phyloP scores from a whole-genome alignment of 2,329 filamentous ascomycete genomes.

The Stemphylium beticola region DNA sequence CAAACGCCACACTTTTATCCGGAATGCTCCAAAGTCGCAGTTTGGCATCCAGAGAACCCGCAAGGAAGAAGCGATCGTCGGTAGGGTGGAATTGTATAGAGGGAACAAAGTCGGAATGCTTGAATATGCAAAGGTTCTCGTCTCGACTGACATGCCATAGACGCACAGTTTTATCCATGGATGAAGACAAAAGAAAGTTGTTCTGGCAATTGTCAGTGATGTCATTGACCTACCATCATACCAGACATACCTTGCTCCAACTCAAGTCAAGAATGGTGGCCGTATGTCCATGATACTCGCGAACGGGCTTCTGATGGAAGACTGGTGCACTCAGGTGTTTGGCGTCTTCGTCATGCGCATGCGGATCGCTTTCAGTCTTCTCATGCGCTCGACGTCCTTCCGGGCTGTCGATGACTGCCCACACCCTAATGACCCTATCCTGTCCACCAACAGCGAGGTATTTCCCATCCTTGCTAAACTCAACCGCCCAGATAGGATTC shows the following conservation, averaged over 20 bases:
- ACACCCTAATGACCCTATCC: conserved; percentile 83
- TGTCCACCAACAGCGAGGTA: conserved; percentile 93
- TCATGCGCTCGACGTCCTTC: conserved; percentile 80
- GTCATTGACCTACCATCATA: background rate
- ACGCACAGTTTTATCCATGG: conserved; percentile 96
- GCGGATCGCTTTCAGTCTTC: conserved; percentile 66
- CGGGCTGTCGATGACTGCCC: conserved; percentile 81
- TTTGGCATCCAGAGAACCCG: conserved; percentile 88
- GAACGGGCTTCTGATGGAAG: conserved; percentile 77
- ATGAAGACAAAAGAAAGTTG: conserved; percentile 92
- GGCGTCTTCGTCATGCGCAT: conserved; percentile 54
- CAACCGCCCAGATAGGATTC: conserved; percentile 86
- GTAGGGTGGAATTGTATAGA: conserved; percentile 92
- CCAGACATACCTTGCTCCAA: conserved; percentile 81
- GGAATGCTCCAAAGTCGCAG: conserved; percentile 95
- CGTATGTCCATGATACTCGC: conserved; percentile 83
- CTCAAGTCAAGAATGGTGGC: conserved; percentile 88
- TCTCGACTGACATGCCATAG: conserved; percentile 87
- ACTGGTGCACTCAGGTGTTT: conserved; percentile 86
- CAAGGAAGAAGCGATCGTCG: conserved; percentile 95
- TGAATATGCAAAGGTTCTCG: conserved; percentile 92
- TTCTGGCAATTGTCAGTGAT: conserved; percentile 59
- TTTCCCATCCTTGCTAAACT: conserved; percentile 90
- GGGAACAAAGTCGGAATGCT: conserved; percentile 93
- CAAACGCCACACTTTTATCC: conserved; percentile 89